Evolutionary conservation across 2,329 filamentous ascomycete species (phyloP).

Genomic region (Cercospora zeae-maydis): DNA sequence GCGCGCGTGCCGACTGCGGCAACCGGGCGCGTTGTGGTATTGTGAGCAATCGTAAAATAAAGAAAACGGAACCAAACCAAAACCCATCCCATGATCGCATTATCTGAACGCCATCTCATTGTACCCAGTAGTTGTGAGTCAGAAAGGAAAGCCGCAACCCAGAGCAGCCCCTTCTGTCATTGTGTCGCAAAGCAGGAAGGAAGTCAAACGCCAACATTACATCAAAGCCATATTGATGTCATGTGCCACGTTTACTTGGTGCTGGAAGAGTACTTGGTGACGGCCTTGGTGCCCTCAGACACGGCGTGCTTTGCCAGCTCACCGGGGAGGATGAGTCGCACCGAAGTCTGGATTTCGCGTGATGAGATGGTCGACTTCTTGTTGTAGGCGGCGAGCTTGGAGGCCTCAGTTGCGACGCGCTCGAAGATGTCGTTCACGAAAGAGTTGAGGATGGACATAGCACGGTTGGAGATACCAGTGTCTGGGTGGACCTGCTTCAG

Average conservation of each 20-base stretch:
- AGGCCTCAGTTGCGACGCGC: constrained; percentile 96
- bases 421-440: constrained; percentile 99
- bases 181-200: constrained; percentile 12
- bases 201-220: constrained; percentile 14
- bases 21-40: constrained; percentile 28
- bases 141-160: neutral
- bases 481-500: constrained; percentile 99
- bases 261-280: constrained; percentile 99
- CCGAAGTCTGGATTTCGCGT: constrained; percentile 98
- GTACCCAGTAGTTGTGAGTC: constrained; percentile 6
- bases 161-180: constrained; percentile 23
- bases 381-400: constrained; percentile 99
- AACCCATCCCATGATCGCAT: constrained; percentile 52
- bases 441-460: constrained; percentile 99
- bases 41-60: constrained; percentile 28
- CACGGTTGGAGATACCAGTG: constrained; percentile 99
- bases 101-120: constrained; percentile 50
- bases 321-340: constrained; percentile 94
- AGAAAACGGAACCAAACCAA: constrained; percentile 18
- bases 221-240: constrained; percentile 11
- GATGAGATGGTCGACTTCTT: constrained; percentile 99
- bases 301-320: constrained; percentile 99
- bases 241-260: constrained; percentile 74
- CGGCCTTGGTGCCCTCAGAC: constrained; percentile 98
- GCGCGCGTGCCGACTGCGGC: constrained; percentile 23